Base-by-base conservation (phyloP, 2,329 filamentous ascomycete species). In the Dothidotthia symphoricarpi region DNA sequence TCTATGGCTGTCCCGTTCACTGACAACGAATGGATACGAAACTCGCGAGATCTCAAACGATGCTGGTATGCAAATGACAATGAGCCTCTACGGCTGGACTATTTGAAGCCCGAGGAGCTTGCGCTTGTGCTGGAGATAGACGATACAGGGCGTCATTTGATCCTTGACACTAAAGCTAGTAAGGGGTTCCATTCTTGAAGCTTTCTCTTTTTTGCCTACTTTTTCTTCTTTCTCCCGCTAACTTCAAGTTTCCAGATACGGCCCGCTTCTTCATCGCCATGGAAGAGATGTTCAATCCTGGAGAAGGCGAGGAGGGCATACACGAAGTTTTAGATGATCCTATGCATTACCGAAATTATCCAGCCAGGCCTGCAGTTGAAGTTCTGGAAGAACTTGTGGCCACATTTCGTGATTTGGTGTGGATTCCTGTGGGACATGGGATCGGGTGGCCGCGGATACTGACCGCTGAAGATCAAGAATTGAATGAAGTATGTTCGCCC, bases 121-220 rank as follows among this genome's bases (percentile, higher is more conserved):
- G 16, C 29, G 15, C 16, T 31, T n/a, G 29, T 31, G 16, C 16
- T 31, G 16, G 29, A 31, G 29, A 31, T 22, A 19, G 29, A 31
- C 15, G 16, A 31, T 12, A 8, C 16, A 7, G 17, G 29, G 4
- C 24, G 24, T n/a, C 11, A 31, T 17, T 19, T 31, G 4, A 31
- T 31, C 29, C 29, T 31, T 13, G 29, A 31, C 15, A 31, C 29
- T 13, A 24, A 24, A 24, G 29, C 6, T 9, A 31, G 29, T 31
- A 31, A 13, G 29, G n/a, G n/a, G n/a, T n/a, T n/a, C n/a, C n/a
- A n/a, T n/a, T n/a, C n/a, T n/a, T n/a, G n/a, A n/a, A n/a, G n/a
- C n/a, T n/a, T n/a, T n/a, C n/a, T n/a, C n/a, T n/a, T n/a, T n/a
- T n/a, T n/a, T n/a, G n/a, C n/a, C n/a, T n/a, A n/a, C n/a, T n/a